Evolutionary conservation across 805 yeast genomes (phyloP).

Genomic region (Sugiyamaella marilandica): DNA sequence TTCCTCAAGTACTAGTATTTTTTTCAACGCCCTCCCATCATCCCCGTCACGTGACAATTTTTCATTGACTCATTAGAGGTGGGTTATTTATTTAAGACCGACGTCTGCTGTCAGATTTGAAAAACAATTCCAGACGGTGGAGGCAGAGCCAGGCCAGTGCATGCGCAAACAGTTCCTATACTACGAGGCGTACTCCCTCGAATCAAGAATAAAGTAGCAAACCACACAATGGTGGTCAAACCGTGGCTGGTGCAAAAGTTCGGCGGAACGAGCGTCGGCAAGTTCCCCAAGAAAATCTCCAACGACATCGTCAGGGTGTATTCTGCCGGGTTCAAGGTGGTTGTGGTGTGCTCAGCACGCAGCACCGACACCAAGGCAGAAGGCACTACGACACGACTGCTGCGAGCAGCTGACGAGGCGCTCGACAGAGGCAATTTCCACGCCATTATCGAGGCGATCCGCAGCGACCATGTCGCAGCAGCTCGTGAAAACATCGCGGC

Average conservation of each 20-base stretch:
- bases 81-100: neutral
- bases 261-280: conserved; percentile 97
- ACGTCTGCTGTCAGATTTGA: neutral
- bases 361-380: conserved; percentile 87
- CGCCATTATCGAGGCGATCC: conserved; percentile 57
- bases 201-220: conserved; percentile 9
- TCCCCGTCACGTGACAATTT: neutral
- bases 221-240: conserved; percentile 13
- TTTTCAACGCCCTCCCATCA: too few species aligned
- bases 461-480: conserved; percentile 72
- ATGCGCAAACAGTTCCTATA: conserved; percentile 11
- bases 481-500: conserved; percentile 53
- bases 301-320: conserved; percentile 70
- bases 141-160: conserved; percentile 1
- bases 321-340: conserved; percentile 56
- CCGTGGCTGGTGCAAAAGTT: conserved; percentile 84
- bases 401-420: conserved; percentile 70
- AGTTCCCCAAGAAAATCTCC: conserved; percentile 80
- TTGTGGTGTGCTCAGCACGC: conserved; percentile 94
- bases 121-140: neutral
- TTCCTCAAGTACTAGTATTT: too few species aligned
- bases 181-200: conserved; percentile 13
- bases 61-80: neutral
- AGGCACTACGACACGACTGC: conserved; percentile 87
- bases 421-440: conserved; percentile 37